Conservation (phyloP, 2,329 filamentous ascomycete species). For the Lasiodiplodia sp. region DNA sequence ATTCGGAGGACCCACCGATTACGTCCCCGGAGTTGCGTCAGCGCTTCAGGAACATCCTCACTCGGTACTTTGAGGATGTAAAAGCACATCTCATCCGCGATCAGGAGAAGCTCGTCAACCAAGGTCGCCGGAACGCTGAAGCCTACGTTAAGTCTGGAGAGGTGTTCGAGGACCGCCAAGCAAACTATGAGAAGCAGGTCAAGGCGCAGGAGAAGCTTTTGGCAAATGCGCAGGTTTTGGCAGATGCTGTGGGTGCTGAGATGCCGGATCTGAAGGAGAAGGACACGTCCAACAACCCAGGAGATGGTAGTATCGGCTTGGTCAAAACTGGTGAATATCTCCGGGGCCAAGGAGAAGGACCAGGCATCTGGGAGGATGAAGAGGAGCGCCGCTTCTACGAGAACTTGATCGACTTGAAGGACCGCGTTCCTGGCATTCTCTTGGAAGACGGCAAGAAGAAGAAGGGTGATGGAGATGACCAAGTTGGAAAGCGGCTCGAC, state of each 20-base stretch:
- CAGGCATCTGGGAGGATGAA: constrained; percentile 98
- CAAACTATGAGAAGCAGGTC: constrained; percentile 91
- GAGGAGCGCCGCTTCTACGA: constrained; percentile 98
- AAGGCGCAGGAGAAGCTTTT: constrained; percentile 92
- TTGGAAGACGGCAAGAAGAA: constrained; percentile 96
- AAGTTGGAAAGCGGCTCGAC: constrained; percentile 78
- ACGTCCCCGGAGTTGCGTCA: constrained; percentile 79
- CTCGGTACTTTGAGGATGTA: constrained; percentile 90
- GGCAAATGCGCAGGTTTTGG: constrained; percentile 87
- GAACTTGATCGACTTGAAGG: constrained; percentile 92
- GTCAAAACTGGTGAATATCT: constrained; percentile 95
- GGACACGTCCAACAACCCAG: constrained; percentile 69
- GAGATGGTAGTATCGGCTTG: constrained; percentile 84
- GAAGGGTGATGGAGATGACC: constrained; percentile 81
- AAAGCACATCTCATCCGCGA: constrained; percentile 88
- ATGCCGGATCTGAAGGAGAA: constrained; percentile 94
- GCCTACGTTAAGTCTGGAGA: constrained; percentile 98
- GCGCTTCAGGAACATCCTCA: constrained; percentile 84
- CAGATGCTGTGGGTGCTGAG: constrained; percentile 84
- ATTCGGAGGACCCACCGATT: constrained; percentile 73
- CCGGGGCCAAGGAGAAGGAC: constrained; percentile 84
- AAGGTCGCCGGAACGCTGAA: constrained; percentile 94
- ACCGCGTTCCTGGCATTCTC: constrained; percentile 91
- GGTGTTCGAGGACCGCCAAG: constrained; percentile 95
- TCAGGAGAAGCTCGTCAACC: constrained; percentile 84